Percentiles rank a stretch among this genome's conserved stretches.
Evolutionary conservation across 2,329 filamentous ascomycete genomes (phyloP).

Genomic region (Nakataea oryzae): DNA sequence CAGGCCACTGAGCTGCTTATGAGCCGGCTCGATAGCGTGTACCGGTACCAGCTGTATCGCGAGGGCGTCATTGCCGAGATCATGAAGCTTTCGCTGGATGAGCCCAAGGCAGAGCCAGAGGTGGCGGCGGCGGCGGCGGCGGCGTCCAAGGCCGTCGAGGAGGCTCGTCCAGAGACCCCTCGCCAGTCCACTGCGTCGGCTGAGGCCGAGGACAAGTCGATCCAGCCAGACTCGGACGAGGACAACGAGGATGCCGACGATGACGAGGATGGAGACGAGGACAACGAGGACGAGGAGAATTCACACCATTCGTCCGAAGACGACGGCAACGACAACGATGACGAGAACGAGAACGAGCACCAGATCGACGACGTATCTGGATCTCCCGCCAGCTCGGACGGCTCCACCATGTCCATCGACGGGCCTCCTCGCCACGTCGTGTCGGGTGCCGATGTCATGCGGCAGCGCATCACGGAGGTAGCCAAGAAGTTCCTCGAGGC

Average conservation of each 20-base stretch:
- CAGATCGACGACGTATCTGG: slow-evolving; percentile 51
- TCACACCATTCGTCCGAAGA: slow-evolving; percentile 25
- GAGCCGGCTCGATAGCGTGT: slow-evolving; percentile 73
- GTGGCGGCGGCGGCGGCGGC: slow-evolving; percentile 12
- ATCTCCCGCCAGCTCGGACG: slow-evolving; percentile 56
- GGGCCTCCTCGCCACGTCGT: slow-evolving; percentile 37
- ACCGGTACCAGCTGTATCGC: slow-evolving; percentile 92
- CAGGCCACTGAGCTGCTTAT: slow-evolving; percentile 85
- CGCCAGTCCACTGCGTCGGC: slow-evolving; percentile 1
- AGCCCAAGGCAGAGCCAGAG: slow-evolving; percentile 23
- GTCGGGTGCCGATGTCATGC: slow-evolving; percentile 45
- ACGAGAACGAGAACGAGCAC: slow-evolving; percentile 36
- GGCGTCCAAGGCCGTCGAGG: slow-evolving; percentile 11
- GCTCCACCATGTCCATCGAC: slow-evolving; percentile 55
- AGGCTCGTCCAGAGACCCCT: slow-evolving; percentile 2
- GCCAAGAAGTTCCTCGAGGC: slow-evolving; percentile 76
- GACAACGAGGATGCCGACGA: slow-evolving; percentile 24
- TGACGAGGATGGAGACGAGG: slow-evolving; percentile 37
- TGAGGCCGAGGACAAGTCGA: background rate
- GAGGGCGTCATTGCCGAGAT: slow-evolving; percentile 95
- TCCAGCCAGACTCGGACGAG: slow-evolving; percentile 17
- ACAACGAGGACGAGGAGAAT: slow-evolving; percentile 30
- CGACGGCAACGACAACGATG: slow-evolving; percentile 39
- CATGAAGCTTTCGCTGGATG: slow-evolving; percentile 55
- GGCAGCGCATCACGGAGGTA: slow-evolving; percentile 62